Evolutionary conservation across 2,329 filamentous ascomycete genomes (phyloP).

Genomic region (Shiraia sp.): DNA sequence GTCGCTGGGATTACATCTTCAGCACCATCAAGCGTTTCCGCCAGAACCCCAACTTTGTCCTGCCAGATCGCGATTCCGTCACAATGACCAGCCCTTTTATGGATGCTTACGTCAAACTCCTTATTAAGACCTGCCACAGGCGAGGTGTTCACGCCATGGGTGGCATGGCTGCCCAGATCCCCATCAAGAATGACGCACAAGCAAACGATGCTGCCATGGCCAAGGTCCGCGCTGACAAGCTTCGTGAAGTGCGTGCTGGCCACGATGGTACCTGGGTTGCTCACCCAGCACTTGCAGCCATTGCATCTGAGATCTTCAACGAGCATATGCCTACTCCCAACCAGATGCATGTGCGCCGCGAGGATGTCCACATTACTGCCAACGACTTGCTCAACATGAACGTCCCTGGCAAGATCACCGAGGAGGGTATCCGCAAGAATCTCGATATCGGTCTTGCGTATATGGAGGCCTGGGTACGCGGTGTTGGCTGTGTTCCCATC

Average conservation of each 20-base stretch:
- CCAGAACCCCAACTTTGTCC: conserved; percentile 87
- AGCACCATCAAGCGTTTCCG: conserved; percentile 99
- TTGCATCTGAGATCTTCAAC: conserved; percentile 94
- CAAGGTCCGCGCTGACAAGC: conserved; percentile 89
- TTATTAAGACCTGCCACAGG: conserved; percentile 97
- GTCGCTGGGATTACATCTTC: conserved; percentile 99
- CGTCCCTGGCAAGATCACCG: conserved; percentile 86
- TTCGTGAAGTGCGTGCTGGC: conserved; percentile 90
- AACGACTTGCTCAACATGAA: conserved; percentile 99
- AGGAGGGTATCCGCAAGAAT: conserved; percentile 96
- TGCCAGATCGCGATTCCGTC: conserved; percentile 86
- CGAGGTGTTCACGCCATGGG: conserved; percentile 98
- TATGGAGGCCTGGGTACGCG: conserved; percentile 98
- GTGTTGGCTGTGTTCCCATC: conserved; percentile 93
- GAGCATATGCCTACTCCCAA: conserved; percentile 98
- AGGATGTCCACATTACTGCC: conserved; percentile 82
- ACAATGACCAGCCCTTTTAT: conserved; percentile 99
- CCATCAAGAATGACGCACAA: conserved; percentile 90
- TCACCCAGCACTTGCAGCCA: conserved; percentile 85
- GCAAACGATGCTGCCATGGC: conserved; percentile 97
- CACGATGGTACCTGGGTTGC: conserved; percentile 98
- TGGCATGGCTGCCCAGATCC: conserved; percentile 98
- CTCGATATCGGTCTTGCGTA: conserved; percentile 94
- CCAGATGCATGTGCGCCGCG: conserved; percentile 87
- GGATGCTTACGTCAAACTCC: conserved; percentile 93